Percentiles rank a stretch among this genome's conserved stretches.
Evolutionary conservation across 75 land plant species (phyloP).

Genomic region (Pseudotsuga menziesii): DNA sequence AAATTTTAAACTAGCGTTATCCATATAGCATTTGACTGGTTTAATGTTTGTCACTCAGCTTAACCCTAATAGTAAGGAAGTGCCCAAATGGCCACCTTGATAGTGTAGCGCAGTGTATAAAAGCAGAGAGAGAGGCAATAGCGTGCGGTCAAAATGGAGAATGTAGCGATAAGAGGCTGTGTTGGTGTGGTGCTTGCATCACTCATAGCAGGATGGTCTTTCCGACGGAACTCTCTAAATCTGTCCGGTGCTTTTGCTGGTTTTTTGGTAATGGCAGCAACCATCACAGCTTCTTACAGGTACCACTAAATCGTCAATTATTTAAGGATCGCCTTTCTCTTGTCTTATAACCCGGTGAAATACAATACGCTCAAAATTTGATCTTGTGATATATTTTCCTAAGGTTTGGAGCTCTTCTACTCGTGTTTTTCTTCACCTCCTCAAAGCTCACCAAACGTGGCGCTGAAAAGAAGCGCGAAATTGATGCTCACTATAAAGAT

Average conservation of each 20-base stretch:
- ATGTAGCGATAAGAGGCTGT: slow-evolving; percentile 13
- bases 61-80: too few species aligned
- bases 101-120: too few species aligned
- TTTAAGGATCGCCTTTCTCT: not conserved
- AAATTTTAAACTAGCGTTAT: too few species aligned
- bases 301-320: slow-evolving; percentile 4
- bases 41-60: too few species aligned
- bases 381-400: not conserved
- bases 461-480: slow-evolving; percentile 59
- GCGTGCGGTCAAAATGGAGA: slow-evolving; percentile 11
- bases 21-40: too few species aligned
- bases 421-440: slow-evolving; percentile 85
- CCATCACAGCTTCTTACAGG: slow-evolving; percentile 60
- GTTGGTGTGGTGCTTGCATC: slow-evolving; percentile 36
- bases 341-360: not conserved
- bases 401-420: slow-evolving; percentile 82
- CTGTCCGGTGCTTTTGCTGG: slow-evolving; percentile 77
- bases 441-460: slow-evolving; percentile 81
- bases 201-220: slow-evolving; percentile 46
- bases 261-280: slow-evolving; percentile 57
- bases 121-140: not conserved
- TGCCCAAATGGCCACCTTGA: too few species aligned
- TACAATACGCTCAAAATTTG: not conserved
- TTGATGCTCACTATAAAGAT: slow-evolving; percentile 75
- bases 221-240: slow-evolving; percentile 56